phyloP scores from a whole-genome alignment of 2,329 filamentous ascomycete genomes.

The Penicillium sp. region DNA sequence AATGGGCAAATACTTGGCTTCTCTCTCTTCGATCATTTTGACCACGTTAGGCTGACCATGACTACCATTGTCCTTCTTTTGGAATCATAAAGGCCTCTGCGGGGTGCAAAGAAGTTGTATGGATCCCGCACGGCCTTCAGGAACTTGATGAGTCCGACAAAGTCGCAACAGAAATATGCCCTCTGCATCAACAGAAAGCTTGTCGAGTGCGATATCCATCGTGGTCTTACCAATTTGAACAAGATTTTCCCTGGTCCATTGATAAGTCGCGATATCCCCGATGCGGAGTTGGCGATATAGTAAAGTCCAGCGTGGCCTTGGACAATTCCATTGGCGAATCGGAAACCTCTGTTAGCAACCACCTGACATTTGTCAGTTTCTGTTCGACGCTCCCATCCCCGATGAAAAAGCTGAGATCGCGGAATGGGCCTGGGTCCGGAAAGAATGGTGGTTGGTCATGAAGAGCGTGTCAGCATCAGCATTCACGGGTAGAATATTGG shows the following conservation, averaged over 20 bases:
- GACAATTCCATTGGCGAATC: background rate
- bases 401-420: background rate
- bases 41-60: too few relatives aligned
- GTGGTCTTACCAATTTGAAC: background rate
- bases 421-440: too few relatives aligned
- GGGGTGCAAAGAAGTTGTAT: too few relatives aligned
- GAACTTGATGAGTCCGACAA: too few relatives aligned
- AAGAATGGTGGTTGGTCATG: constrained; percentile 3
- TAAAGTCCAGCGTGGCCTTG: background rate
- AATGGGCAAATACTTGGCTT: background rate
- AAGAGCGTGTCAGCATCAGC: constrained; percentile 1
- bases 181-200: background rate
- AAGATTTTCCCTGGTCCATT: background rate
- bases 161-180: too few relatives aligned
- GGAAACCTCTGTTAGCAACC: background rate
- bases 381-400: background rate
- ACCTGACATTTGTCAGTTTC: background rate
- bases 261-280: background rate
- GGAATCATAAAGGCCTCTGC: too few relatives aligned
- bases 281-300: background rate
- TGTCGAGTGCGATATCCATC: background rate
- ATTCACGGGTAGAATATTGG: constrained; percentile 5
- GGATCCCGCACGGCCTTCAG: too few relatives aligned
- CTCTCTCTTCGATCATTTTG: background rate
- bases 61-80: too few relatives aligned